Evolutionary conservation across 768 basidiomycete genomes (phyloP), one percentile per base, ranked within the genome.

Genomic region (Mycena pura): DNA sequence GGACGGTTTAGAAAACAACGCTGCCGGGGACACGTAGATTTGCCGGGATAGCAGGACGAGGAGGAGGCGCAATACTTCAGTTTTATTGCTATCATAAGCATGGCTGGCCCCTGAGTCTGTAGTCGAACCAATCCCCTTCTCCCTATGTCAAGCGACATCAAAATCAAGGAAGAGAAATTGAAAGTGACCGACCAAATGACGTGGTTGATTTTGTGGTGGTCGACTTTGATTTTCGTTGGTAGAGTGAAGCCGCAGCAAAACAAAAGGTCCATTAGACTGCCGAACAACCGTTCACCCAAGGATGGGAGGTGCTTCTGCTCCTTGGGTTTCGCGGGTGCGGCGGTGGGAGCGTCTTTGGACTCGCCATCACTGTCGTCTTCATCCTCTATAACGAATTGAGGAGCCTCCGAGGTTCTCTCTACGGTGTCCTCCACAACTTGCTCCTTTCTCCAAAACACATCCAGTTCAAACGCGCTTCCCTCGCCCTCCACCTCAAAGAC

Each of bases 191-290:
- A 93, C 93, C 94, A 96, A 54, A 96, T 96, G 22, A 91, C 80
- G 78, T 95, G 91, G 72, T 90, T 88, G 43, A 95, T 88, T 72
- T 92, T 91, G 72, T 92, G 86, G 67, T 90, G 89, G 69, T 91
- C 89, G 46, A 87, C 84, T 71, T 92, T 89, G 43, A 91, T 78
- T 72, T 85, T 86, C 27, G 82, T 83, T 9, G 96, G 93, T 9
- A 98, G 77, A 0, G 95, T 96, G 68, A 99, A 97, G 13, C 93
- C 95, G 67, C 93, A 96, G 71, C 94, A 95, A 73, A 96, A 99
- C 36, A 97, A 72, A 11, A 98, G 80, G 71, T 99, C 96, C 57
- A 93, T 85, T 10, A 93, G 78, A 59, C 88, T 87, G 68, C 82
- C 85, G 65, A 96, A 90, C 21, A 98, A 78, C 63, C 85, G 82